Percentiles rank a stretch among this genome's conserved stretches.
These are phyloP conservation scores for Pueraria montana DNA, from an alignment of 306 rosid species.

Conservation along the genomic window DNA sequence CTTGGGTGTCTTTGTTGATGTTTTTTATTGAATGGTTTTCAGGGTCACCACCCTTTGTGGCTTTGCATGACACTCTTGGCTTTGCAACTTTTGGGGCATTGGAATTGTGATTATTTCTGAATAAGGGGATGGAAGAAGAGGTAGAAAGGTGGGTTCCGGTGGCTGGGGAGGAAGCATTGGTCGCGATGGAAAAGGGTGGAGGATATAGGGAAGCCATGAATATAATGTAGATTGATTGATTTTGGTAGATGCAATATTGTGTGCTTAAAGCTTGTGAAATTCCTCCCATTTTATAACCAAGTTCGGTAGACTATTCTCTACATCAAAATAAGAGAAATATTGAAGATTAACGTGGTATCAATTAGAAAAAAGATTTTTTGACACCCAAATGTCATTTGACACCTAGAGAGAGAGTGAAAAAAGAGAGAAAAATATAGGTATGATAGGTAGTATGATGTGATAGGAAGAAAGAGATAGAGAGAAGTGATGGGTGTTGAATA, in stretches of 20 bases:
- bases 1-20: not conserved
- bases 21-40: not conserved
- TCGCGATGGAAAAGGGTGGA: not conserved
- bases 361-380: too few relatives aligned
- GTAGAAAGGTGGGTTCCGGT: not conserved
- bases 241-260: not conserved
- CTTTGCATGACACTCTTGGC: constrained; percentile 53
- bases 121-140: constrained; percentile 18
- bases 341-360: not conserved
- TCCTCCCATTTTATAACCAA: constrained; percentile 6
- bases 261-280: not conserved
- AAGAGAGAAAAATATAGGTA: too few relatives aligned
- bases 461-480: too few relatives aligned
- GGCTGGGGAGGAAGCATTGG: not conserved
- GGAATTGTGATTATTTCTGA: constrained; percentile 15
- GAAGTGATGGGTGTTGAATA: too few relatives aligned
- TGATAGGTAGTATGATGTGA: too few relatives aligned
- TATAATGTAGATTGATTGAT: not conserved
- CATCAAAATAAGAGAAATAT: not conserved
- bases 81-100: constrained; percentile 39
- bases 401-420: too few relatives aligned
- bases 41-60: constrained; percentile 42
- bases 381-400: too few relatives aligned
- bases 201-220: constrained; percentile 55
- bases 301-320: not conserved